These are phyloP conservation scores for Solanum sitiens DNA, from an alignment of 257 asterid genomes.

Conservation along the genomic window DNA sequence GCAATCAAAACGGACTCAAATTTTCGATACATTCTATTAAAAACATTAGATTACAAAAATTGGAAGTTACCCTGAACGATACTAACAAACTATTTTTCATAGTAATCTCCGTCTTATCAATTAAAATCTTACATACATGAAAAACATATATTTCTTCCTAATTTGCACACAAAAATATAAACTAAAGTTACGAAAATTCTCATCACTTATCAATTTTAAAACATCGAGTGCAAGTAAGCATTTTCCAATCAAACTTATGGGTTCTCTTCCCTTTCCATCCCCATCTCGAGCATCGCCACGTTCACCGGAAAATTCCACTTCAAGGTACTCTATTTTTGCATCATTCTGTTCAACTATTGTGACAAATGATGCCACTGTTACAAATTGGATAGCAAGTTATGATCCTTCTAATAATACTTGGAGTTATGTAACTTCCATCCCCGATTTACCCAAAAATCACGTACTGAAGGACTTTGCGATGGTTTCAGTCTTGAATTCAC, in stretches of 20 bases:
- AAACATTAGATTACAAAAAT: background rate
- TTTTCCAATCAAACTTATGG: background rate
- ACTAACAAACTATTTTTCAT: background rate
- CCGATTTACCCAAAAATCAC: constrained; percentile 12
- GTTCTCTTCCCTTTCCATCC: background rate
- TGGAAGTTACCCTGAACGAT: background rate
- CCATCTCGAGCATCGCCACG: background rate
- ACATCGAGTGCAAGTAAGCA: background rate
- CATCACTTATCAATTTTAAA: background rate
- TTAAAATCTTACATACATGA: background rate
- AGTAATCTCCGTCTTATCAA: background rate
- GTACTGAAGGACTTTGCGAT: constrained; percentile 33
- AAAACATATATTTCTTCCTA: background rate
- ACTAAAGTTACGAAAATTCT: background rate
- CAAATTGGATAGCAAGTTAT: constrained; percentile 29
- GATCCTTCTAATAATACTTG: constrained; percentile 13
- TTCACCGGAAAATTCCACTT: background rate
- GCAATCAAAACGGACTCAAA: background rate
- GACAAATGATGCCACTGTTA: background rate
- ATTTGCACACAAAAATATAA: background rate
- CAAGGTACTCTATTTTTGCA: constrained; percentile 13
- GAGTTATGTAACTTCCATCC: constrained; percentile 18
- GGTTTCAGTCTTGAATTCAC: constrained; percentile 12
- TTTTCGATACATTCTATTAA: background rate
- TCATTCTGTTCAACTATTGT: constrained; percentile 20